Evolutionary conservation across 2,329 filamentous ascomycete species (phyloP), one percentile per base, ranked within the genome.

Genomic region (Arthrinium phaeospermum): DNA sequence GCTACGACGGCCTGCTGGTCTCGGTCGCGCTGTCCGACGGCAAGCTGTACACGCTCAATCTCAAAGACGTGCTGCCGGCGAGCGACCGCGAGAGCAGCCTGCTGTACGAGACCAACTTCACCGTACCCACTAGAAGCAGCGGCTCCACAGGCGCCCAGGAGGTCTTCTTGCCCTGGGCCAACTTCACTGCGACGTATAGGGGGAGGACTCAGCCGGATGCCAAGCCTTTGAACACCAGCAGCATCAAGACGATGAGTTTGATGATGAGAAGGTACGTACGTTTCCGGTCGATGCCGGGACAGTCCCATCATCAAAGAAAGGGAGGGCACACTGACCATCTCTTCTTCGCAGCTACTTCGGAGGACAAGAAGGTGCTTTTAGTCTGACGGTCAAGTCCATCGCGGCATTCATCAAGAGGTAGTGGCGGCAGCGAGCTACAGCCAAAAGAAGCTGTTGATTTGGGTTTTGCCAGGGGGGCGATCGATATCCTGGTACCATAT

Each of bases 21-120:
- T 47, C 67, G 7, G 41, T 68, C 1, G 24, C 67, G 1, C 30
- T 68, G 13, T 14, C 67, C 44, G 67, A 68, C n/a, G 67, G 41
- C 13, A 46, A 30, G 67, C 24, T 46, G 67, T 47, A 68, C 27
- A 68, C 67, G 8, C 67, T 68, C 24, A 68, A 46, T 16, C 67
- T 68, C 1, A 47, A 68, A 13, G 67, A 68, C 41, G 44, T 47
- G 3, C 4, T 68, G 41, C 67, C 44, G 4, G 41, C 67, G 14
- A 37, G 46, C 30, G n/a, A 68, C 4, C 44, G 67, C 67, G 41
- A 30, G 24, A 47, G 41, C 41, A 68, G 41, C 30, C 14, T 68
- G 41, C 67, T 68, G 41, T 68, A 68, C n/a, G 67, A 68, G n/a
- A 68, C 67, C n/a, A 68, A 68, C 67, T 68, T 47, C n/a, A 47